These are phyloP conservation scores for Penicillium lagena DNA, from an alignment of 495 filamentous ascomycete genomes.

Conservation along the genomic window DNA sequence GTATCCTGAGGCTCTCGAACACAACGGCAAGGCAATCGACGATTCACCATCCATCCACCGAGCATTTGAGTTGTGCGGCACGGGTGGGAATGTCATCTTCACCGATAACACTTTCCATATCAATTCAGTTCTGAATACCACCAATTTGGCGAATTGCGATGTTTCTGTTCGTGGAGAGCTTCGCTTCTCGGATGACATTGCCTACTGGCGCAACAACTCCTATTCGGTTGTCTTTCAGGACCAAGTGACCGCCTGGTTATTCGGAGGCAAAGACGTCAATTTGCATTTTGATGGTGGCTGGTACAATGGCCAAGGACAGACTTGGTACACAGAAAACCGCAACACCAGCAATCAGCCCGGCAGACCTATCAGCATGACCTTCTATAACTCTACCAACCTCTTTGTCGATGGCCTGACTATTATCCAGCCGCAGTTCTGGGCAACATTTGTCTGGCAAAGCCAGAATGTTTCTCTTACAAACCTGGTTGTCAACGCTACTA, in stretches of 20 bases:
- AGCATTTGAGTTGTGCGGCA: too few species aligned
- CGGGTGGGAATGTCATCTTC: too few species aligned
- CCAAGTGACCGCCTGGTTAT: slow-evolving; percentile 55
- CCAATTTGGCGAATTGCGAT: too few species aligned
- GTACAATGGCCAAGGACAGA: slow-evolving; percentile 50
- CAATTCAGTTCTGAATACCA: too few species aligned
- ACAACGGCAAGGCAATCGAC: too few species aligned
- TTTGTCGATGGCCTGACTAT: neutral
- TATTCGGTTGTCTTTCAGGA: slow-evolving; percentile 54
- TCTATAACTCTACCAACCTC: neutral
- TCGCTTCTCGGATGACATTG: slow-evolving; percentile 49
- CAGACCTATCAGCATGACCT: too few species aligned
- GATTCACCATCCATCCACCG: too few species aligned
- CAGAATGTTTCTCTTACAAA: slow-evolving; percentile 10
- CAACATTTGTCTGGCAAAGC: slow-evolving; percentile 36
- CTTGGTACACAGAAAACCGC: slow-evolving; percentile 28
- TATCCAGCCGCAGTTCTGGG: too few species aligned
- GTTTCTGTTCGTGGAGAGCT: too few species aligned
- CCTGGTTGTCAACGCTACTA: neutral
- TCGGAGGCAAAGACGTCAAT: slow-evolving; percentile 51
- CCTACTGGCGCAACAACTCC: slow-evolving; percentile 52
- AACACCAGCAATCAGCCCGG: too few species aligned
- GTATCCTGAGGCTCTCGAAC: too few species aligned
- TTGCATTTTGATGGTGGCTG: slow-evolving; percentile 44
- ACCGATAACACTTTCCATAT: too few species aligned